Conservation (phyloP, 768 basidiomycete genomes). For the Dioszegia aurantiaca region DNA sequence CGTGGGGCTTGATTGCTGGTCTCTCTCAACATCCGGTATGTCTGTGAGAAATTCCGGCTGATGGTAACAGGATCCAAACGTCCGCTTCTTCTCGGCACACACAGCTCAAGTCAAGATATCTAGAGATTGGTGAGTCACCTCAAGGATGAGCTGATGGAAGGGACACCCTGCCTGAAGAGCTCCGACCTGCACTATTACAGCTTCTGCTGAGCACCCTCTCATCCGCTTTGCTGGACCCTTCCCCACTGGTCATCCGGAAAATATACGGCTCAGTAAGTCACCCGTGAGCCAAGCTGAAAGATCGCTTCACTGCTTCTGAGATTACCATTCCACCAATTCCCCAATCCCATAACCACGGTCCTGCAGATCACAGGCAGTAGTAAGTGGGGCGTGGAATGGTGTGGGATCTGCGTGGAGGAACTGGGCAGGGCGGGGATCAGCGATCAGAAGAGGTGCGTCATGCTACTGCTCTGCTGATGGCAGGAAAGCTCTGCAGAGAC, state of each 20-base stretch:
- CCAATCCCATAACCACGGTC: constrained; percentile 70
- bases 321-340: constrained; percentile 62
- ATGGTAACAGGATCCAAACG: constrained; percentile 65
- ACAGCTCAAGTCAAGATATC: constrained; percentile 91
- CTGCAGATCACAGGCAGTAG: constrained; percentile 58
- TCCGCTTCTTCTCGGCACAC: constrained; percentile 93
- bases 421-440: constrained; percentile 71
- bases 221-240: constrained; percentile 54
- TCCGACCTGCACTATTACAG: constrained; percentile 62
- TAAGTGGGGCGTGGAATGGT: constrained; percentile 46
- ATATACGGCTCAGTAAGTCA: constrained; percentile 78
- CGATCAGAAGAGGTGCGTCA: constrained; percentile 63
- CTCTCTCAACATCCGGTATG: constrained; percentile 41
- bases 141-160: constrained; percentile 53
- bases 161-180: constrained; percentile 69
- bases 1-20: constrained; percentile 50
- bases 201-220: constrained; percentile 69
- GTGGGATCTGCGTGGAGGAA: constrained; percentile 82
- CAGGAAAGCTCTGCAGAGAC: constrained; percentile 52
- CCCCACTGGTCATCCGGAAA: constrained; percentile 73
- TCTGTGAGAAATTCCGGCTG: not conserved
- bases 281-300: constrained; percentile 36
- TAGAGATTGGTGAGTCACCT: constrained; percentile 69
- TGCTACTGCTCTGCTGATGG: not conserved
- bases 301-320: constrained; percentile 66